Evolutionary conservation across 305 asterid species (phyloP).

Genomic region (Withania somnifera): DNA sequence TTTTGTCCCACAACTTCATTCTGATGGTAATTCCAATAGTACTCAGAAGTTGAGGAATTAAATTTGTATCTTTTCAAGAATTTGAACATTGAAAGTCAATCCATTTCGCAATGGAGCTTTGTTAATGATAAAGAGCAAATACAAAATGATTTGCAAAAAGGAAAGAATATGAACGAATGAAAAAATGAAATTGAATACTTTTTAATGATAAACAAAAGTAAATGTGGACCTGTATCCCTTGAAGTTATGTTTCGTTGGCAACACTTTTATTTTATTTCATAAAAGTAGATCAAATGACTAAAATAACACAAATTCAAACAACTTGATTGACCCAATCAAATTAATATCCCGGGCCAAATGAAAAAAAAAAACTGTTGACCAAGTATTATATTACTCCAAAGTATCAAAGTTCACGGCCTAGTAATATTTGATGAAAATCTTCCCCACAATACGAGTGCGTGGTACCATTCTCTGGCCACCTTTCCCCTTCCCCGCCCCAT

Average conservation of each 20-base stretch:
- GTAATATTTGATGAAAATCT: background rate
- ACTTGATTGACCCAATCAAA: background rate
- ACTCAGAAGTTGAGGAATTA: background rate
- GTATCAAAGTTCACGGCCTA: background rate
- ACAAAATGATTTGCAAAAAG: background rate
- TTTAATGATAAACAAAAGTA: background rate
- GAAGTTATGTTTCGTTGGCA: background rate
- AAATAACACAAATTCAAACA: background rate
- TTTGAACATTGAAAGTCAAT: background rate
- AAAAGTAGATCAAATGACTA: background rate
- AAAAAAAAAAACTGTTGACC: background rate
- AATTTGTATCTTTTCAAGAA: background rate
- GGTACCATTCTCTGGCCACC: too few relatives aligned
- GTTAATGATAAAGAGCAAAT: background rate
- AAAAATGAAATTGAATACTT: background rate
- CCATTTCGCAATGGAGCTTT: background rate
- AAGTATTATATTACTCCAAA: background rate
- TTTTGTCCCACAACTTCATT: background rate
- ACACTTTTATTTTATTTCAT: background rate
- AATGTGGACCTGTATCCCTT: background rate
- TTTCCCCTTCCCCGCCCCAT: too few relatives aligned
- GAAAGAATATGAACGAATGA: background rate
- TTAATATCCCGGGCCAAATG: too few relatives aligned
- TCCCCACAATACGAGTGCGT: background rate
- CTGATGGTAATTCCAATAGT: background rate